Conservation (phyloP, 345 rosid genomes). For the Populus pruinosa region DNA sequence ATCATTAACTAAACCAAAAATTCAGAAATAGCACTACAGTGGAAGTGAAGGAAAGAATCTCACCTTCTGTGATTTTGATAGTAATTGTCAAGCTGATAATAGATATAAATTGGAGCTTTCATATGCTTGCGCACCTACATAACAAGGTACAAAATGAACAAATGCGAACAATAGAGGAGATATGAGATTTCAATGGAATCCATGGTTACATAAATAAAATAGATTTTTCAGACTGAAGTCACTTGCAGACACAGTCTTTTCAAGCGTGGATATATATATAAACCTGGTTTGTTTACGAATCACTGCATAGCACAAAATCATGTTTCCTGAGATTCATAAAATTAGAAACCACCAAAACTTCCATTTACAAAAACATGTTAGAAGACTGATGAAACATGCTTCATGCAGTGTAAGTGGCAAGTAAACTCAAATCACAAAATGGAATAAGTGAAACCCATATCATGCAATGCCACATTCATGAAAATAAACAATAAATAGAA, state of each 20-base stretch:
- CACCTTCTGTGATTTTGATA: conserved; percentile 86
- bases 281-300: not conserved
- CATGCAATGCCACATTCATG: no score
- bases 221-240: not conserved
- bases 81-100: conserved; percentile 84
- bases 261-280: not conserved
- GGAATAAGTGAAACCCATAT: not conserved
- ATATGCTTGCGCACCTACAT: conserved; percentile 64
- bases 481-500: not conserved
- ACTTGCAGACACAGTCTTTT: not conserved
- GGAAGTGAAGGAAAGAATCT: conserved; percentile 16
- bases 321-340: not conserved
- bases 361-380: not conserved
- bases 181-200: not conserved
- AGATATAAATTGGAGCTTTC: conserved; percentile 81
- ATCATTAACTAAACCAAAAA: not conserved
- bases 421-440: not conserved
- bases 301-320: not conserved
- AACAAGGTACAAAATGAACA: conserved; percentile 7
- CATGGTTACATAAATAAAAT: not conserved
- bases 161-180: conserved; percentile 5
- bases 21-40: not conserved
- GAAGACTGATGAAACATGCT: not conserved
- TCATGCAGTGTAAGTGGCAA: not conserved
- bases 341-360: no score